Evolutionary conservation across 495 filamentous ascomycete species (phyloP), one percentile per base, ranked within the genome.

Genomic region (Annulohypoxylon nitens): DNA sequence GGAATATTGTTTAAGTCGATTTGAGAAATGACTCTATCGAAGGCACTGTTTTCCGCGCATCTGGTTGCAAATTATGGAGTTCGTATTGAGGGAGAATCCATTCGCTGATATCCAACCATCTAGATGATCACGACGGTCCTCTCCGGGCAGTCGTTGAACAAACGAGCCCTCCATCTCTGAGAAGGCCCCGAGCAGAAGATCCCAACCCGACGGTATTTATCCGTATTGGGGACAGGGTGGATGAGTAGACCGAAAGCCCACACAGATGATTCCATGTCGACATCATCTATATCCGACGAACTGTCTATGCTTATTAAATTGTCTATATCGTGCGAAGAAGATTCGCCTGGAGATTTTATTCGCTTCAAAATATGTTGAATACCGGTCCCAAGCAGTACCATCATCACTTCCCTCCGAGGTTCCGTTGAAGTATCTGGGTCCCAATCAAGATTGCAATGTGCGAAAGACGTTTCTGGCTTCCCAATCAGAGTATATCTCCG

Each of bases 101-200:
- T 39, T 2, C 25, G 5, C 4, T 34, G 11, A 30, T 33, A n/a
- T 37, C 39, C 16, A 11, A 3, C 57, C 0, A 11, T 37, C 60
- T 64, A 51, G 16, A 64, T 39, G 33, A 64, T 45, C 41, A 39
- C 11, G 16, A 64, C 30, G 12, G 47, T 64, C 14, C 5, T 64
- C 61, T 64, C 61, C n/a, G 61, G 34, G 18, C 41, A 53, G 23
- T 26, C 61, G 11, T 50, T 12, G 16, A 57, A 65, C 34, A 45
- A 30, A 23, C 48, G 62, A 1, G 36, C 33, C 5, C 62, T 50
- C 50, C 36, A 65, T 51, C n/a, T 25, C 3, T 57, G 10, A 30
- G 36, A 45, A 16, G 48, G 50, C 1, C 6, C 11, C 23, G 50
- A 65, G 50, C 16, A 33, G 30, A 65, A 65, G 16, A 34, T 18